Conservation (phyloP, 306 rosid species). For the Argentina anserina region DNA sequence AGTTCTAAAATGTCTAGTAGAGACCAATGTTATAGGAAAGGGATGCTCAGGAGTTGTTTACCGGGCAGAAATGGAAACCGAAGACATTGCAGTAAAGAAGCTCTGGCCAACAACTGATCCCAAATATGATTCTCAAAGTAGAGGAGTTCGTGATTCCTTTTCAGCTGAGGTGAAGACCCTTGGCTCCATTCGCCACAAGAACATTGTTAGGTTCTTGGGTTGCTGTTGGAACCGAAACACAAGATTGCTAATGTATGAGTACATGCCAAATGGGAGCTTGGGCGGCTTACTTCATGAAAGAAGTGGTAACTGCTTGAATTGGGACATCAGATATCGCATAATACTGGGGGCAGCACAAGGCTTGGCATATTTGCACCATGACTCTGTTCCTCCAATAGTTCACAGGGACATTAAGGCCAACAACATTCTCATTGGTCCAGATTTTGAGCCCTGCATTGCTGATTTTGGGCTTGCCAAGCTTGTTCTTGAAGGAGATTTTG, state of each 20-base stretch:
- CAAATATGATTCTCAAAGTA: constrained; percentile 32
- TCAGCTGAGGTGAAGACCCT: constrained; percentile 83
- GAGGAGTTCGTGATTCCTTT: constrained; percentile 71
- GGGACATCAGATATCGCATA: constrained; percentile 67
- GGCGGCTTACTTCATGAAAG: constrained; percentile 72
- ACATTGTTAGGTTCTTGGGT: constrained; percentile 84
- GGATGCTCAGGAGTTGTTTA: constrained; percentile 86
- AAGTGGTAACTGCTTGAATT: constrained; percentile 66
- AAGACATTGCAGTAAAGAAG: constrained; percentile 78
- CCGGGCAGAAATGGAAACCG: constrained; percentile 58
- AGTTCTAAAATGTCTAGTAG: constrained; percentile 60
- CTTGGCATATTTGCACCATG: constrained; percentile 85
- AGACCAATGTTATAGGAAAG: constrained; percentile 76
- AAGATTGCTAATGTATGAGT: constrained; percentile 77
- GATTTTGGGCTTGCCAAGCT: constrained; percentile 95
- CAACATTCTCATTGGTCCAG: constrained; percentile 79
- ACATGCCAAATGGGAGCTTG: constrained; percentile 86
- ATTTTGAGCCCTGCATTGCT: constrained; percentile 84
- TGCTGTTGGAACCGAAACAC: constrained; percentile 77
- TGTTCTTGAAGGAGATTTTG: constrained; percentile 66
- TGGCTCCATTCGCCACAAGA: constrained; percentile 85
- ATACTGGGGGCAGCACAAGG: constrained; percentile 88
- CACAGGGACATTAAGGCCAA: constrained; percentile 90
- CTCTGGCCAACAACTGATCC: constrained; percentile 67
- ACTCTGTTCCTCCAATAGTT: constrained; percentile 86